These are phyloP conservation scores for Kurtzmaniella natalensis DNA, from an alignment of 1,139 yeast genomes.

Conservation along the genomic window DNA sequence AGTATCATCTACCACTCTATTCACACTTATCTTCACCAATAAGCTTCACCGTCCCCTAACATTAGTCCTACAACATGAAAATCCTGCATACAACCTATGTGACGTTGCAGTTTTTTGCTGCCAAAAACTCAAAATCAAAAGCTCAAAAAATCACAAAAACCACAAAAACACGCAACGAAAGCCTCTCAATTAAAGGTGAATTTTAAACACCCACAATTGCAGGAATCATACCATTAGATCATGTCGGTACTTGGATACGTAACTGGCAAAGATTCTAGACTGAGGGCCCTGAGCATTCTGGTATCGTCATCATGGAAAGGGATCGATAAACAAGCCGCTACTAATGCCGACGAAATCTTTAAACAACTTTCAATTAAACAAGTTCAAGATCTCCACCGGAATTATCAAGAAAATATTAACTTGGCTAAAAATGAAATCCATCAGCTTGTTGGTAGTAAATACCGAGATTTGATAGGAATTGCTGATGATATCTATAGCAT, in stretches of 20 bases:
- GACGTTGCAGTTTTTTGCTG: too few species aligned
- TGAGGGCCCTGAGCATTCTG: slow-evolving; percentile 3
- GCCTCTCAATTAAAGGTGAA: too few species aligned
- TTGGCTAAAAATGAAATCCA: slow-evolving; percentile 43
- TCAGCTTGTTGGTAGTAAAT: slow-evolving; percentile 57
- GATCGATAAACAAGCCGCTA: slow-evolving; percentile 5
- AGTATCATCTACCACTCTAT: too few species aligned
- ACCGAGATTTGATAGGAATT: slow-evolving; percentile 61
- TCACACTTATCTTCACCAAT: too few species aligned
- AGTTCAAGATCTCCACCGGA: slow-evolving; percentile 28
- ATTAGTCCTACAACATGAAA: too few species aligned
- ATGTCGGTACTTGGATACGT: slow-evolving; percentile 2
- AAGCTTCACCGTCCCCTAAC: too few species aligned
- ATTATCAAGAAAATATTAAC: slow-evolving; percentile 22
- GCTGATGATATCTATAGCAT: slow-evolving; percentile 64
- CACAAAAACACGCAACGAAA: too few species aligned
- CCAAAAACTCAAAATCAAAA: too few species aligned
- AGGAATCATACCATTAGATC: too few species aligned
- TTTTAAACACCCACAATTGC: too few species aligned
- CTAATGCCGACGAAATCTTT: slow-evolving; percentile 34
- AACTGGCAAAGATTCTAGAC: not conserved
- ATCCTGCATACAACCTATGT: too few species aligned
- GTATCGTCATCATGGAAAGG: slow-evolving; percentile 3
- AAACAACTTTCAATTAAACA: slow-evolving; percentile 28
- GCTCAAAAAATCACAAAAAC: too few species aligned